Evolutionary conservation across 1,284 basidiomycete species (phyloP).

Genomic region (Tilletia walkeri): DNA sequence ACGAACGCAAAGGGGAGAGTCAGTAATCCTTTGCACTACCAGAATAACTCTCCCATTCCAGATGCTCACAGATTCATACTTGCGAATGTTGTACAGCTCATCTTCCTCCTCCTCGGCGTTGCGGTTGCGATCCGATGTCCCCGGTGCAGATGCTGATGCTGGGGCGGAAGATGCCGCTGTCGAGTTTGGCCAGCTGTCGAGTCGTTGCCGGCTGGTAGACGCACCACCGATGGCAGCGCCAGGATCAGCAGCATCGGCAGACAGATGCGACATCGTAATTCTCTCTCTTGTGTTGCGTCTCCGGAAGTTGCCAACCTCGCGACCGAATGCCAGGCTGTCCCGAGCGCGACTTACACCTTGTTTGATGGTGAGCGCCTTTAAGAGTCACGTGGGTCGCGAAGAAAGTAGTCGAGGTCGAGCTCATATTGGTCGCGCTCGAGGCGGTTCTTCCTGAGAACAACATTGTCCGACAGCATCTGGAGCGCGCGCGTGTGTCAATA

Average conservation of each 20-base stretch:
- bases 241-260: too few relatives aligned
- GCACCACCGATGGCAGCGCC: neutral
- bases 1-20: neutral
- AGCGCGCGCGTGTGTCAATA: neutral
- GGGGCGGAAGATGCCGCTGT: neutral
- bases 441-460: too few relatives aligned
- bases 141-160: neutral
- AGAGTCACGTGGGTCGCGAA: too few relatives aligned
- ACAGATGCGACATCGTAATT: too few relatives aligned
- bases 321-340: too few relatives aligned
- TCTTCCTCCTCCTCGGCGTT: constrained; percentile 39
- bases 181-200: constrained; percentile 4
- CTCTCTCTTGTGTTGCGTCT: too few relatives aligned
- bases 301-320: too few relatives aligned
- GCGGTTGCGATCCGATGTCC: neutral
- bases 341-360: too few relatives aligned
- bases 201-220: neutral
- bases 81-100: constrained; percentile 44
- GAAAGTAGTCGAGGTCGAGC: too few relatives aligned
- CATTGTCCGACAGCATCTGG: neutral
- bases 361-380: too few relatives aligned
- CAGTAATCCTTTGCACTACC: neutral
- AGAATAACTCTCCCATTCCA: neutral
- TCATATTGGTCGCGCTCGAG: too few relatives aligned
- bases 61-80: constrained; percentile 39